Evolutionary conservation across 805 yeast genomes (phyloP).

Genomic region (Candida koratica): DNA sequence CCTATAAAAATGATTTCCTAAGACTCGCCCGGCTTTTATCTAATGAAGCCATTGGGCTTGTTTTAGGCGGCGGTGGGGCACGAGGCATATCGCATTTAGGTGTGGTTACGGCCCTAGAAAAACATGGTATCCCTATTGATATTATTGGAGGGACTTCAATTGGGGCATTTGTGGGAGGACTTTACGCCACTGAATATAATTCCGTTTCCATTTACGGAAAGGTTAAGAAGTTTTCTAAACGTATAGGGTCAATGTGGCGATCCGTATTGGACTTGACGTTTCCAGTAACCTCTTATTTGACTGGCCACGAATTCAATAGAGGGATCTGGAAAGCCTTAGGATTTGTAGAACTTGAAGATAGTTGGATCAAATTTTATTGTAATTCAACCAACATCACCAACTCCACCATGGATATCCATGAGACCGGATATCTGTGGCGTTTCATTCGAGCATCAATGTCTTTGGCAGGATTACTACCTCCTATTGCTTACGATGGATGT

Average conservation of each 20-base stretch:
- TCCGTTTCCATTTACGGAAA: constrained; percentile 87
- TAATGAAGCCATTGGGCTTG: constrained; percentile 91
- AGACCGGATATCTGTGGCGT: constrained; percentile 92
- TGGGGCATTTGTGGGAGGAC: constrained; percentile 93
- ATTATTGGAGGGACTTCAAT: constrained; percentile 95
- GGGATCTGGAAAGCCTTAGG: constrained; percentile 98
- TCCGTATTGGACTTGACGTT: constrained; percentile 79
- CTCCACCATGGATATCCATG: constrained; percentile 91
- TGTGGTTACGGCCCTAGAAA: constrained; percentile 84
- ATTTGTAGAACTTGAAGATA: constrained; percentile 87
- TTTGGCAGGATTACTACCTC: constrained; percentile 88
- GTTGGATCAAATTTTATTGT: constrained; percentile 85
- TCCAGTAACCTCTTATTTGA: constrained; percentile 90
- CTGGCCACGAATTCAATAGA: constrained; percentile 95
- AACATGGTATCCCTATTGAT: constrained; percentile 89
- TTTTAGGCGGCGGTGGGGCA: constrained; percentile 97
- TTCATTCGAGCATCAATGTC: constrained; percentile 96
- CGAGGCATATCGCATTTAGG: constrained; percentile 93
- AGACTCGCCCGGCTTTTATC: constrained; percentile 85
- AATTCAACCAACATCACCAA: constrained; percentile 94
- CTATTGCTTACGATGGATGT: constrained; percentile 80
- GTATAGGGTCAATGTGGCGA: constrained; percentile 85
- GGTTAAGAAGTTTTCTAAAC: constrained; percentile 77
- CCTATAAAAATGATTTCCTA: constrained; percentile 83
- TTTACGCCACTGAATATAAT: constrained; percentile 90